Percentiles rank a stretch among this genome's conserved stretches.
Evolutionary conservation across 2,329 filamentous ascomycete species (phyloP).

Genomic region (Fragosphaeria purpurea): DNA sequence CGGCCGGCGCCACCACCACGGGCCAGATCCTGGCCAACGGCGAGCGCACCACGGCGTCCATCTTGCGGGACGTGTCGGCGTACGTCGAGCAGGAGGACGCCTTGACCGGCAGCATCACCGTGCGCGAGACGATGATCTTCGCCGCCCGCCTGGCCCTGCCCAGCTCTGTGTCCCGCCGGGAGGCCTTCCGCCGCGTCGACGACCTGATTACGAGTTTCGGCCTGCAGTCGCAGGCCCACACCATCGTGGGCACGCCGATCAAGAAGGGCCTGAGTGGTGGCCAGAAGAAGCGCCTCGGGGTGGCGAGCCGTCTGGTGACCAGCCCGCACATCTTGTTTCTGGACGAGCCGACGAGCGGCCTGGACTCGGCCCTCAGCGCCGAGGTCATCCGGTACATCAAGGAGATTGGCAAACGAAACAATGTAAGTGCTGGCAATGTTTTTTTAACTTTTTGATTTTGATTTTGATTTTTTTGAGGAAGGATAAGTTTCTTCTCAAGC

Average conservation of each 20-base stretch:
- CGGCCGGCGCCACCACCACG: slow-evolving; percentile 34
- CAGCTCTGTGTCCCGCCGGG: slow-evolving; percentile 31
- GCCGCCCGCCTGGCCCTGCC: slow-evolving; percentile 58
- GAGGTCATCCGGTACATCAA: slow-evolving; percentile 69
- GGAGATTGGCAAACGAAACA: slow-evolving; percentile 45
- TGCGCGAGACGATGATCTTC: slow-evolving; percentile 69
- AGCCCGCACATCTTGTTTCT: slow-evolving; percentile 72
- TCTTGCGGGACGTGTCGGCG: slow-evolving; percentile 56
- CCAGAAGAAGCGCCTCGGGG: slow-evolving; percentile 70
- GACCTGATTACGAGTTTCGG: slow-evolving; percentile 64
- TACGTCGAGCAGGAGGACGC: slow-evolving; percentile 88
- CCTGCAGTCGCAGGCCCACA: slow-evolving; percentile 55
- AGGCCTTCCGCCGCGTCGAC: slow-evolving; percentile 54
- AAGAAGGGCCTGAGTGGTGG: slow-evolving; percentile 76
- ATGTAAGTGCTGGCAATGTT: neutral
- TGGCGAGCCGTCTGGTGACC: slow-evolving; percentile 74
- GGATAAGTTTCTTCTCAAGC: neutral
- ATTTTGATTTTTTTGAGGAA: too few relatives aligned
- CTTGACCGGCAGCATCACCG: slow-evolving; percentile 69
- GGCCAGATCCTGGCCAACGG: slow-evolving; percentile 57
- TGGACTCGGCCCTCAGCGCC: slow-evolving; percentile 67
- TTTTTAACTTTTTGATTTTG: neutral
- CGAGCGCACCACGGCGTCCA: slow-evolving; percentile 34
- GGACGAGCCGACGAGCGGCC: slow-evolving; percentile 74
- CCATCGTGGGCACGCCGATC: slow-evolving; percentile 71